Percentiles rank a stretch among this genome's conserved stretches.
Evolutionary conservation across 2,329 filamentous ascomycete species (phyloP).

Genomic region (Fusarium xyrophilum): DNA sequence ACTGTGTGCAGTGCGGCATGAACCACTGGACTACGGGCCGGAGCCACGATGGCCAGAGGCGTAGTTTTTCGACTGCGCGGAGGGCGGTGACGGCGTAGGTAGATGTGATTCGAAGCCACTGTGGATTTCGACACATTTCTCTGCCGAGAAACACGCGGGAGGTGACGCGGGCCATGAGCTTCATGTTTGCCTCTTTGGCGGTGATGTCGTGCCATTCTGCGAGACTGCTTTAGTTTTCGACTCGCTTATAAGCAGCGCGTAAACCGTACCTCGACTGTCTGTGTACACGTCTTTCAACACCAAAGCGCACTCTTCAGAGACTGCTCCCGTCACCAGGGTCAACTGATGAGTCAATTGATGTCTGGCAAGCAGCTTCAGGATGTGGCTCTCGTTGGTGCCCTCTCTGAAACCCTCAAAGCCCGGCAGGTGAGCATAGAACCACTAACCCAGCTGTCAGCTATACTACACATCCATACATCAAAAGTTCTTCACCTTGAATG

Average conservation of each 20-base stretch:
- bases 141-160: background rate
- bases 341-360: background rate
- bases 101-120: background rate
- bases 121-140: background rate
- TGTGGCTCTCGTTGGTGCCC: background rate
- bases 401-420: background rate
- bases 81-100: background rate
- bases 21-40: background rate
- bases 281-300: background rate
- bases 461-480: fast-evolving
- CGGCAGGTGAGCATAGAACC: background rate
- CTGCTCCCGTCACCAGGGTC: background rate
- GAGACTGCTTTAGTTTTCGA: fast-evolving
- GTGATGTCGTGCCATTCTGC: background rate
- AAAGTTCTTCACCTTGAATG: background rate
- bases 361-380: background rate
- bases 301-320: background rate
- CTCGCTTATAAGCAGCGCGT: no score
- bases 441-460: fast-evolving
- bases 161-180: background rate
- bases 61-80: background rate
- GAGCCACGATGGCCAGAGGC: background rate
- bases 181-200: background rate
- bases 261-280: background rate
- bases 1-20: background rate